Conservation (phyloP, 2,329 filamentous ascomycete species). For the Pseudogymnoascus sp. region DNA sequence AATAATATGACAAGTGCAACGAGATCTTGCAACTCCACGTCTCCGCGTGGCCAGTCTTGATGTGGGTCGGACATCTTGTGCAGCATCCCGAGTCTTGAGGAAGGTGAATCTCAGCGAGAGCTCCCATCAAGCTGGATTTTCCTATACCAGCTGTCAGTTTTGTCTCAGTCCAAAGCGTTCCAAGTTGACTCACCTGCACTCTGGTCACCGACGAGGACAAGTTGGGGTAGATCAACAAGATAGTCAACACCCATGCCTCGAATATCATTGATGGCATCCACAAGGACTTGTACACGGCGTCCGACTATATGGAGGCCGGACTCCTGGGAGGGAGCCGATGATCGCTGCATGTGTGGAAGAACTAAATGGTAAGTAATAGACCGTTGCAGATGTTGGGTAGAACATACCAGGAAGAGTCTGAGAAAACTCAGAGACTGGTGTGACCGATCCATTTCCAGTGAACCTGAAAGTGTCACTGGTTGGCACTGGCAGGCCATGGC, state of each 20-base stretch:
- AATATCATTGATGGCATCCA: slow-evolving; percentile 58
- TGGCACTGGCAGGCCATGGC: background rate
- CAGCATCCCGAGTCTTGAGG: slow-evolving; percentile 65
- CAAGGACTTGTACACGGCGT: slow-evolving; percentile 53
- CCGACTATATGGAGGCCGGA: slow-evolving; percentile 45
- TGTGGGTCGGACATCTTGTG: slow-evolving; percentile 73
- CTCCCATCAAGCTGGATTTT: slow-evolving; percentile 61
- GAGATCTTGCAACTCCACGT: slow-evolving; percentile 62
- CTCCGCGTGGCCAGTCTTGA: slow-evolving; percentile 43
- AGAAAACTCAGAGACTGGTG: background rate
- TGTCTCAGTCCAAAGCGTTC: background rate
- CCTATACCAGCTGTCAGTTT: slow-evolving; percentile 27
- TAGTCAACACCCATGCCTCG: slow-evolving; percentile 65
- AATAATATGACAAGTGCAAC: slow-evolving; percentile 57
- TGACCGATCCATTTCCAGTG: background rate
- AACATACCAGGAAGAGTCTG: slow-evolving; percentile 3
- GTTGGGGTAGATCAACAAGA: slow-evolving; percentile 58
- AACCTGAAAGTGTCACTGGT: background rate
- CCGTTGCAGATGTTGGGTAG: background rate
- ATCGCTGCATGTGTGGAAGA: background rate
- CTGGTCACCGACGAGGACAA: slow-evolving; percentile 79
- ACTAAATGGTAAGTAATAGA: background rate
- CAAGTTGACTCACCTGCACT: slow-evolving; percentile 45
- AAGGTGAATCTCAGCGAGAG: slow-evolving; percentile 59
- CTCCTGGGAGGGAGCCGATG: slow-evolving; percentile 24